Evolutionary conservation across 2,329 filamentous ascomycete species (phyloP).

Genomic region (Xylariomycetidae sp.): DNA sequence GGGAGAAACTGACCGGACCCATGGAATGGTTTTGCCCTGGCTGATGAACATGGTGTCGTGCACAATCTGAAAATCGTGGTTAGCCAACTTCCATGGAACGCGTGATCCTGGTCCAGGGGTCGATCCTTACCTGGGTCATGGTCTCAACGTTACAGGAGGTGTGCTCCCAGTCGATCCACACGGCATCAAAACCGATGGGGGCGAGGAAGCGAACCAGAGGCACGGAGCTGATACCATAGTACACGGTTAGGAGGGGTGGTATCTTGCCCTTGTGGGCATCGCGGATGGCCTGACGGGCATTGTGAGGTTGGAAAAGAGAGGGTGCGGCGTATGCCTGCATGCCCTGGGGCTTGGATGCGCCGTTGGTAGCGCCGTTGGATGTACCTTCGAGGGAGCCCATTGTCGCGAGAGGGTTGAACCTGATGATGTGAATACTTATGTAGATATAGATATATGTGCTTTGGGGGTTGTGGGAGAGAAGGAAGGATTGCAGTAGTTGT

Average conservation of each 20-base stretch:
- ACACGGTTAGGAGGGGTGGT: conserved; percentile 37
- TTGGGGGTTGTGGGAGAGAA: too few relatives aligned
- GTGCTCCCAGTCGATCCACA: conserved; percentile 47
- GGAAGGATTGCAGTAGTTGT: too few relatives aligned
- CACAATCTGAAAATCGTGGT: conserved; percentile 30
- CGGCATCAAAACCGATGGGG: conserved; percentile 37
- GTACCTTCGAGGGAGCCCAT: too few relatives aligned
- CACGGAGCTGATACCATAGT: conserved; percentile 34
- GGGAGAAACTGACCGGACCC: conserved; percentile 32
- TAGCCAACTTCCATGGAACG: too few relatives aligned
- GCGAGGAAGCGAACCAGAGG: conserved; percentile 36
- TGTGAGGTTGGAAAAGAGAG: conserved; percentile 42
- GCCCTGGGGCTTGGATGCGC: conserved; percentile 15
- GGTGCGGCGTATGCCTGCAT: conserved; percentile 39
- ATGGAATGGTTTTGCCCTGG: conserved; percentile 39
- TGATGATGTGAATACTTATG: too few relatives aligned
- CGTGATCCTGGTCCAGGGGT: neutral
- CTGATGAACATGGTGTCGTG: conserved; percentile 43
- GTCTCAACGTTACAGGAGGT: conserved; percentile 40
- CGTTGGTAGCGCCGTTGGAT: too few relatives aligned
- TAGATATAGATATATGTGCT: too few relatives aligned
- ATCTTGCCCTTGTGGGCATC: conserved; percentile 43
- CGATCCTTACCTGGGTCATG: conserved; percentile 28
- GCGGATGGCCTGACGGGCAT: conserved; percentile 37
- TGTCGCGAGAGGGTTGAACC: too few relatives aligned